These are phyloP conservation scores for Friedmanniomyces simplex DNA, from an alignment of 495 filamentous ascomycete species.

Conservation along the genomic window DNA sequence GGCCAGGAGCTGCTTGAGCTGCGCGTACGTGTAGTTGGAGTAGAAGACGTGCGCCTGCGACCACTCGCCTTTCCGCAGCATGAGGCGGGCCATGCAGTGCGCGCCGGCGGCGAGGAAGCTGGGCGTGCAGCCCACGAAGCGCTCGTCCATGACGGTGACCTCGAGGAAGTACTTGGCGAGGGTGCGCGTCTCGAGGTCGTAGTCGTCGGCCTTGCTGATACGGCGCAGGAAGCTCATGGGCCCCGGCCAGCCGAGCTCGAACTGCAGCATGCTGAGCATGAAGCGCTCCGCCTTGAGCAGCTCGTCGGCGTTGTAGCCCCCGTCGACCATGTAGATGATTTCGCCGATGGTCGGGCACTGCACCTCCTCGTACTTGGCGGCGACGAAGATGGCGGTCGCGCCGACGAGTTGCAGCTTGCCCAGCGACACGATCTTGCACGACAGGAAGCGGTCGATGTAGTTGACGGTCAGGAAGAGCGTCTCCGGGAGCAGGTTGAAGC, in stretches of 20 bases:
- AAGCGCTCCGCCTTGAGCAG: slow-evolving; percentile 95
- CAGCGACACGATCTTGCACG: slow-evolving; percentile 85
- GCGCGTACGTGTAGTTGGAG: slow-evolving; percentile 78
- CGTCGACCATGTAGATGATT: slow-evolving; percentile 97
- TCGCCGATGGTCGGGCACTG: slow-evolving; percentile 89
- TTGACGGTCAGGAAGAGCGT: slow-evolving; percentile 90
- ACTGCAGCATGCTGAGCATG: slow-evolving; percentile 92
- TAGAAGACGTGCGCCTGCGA: slow-evolving; percentile 77
- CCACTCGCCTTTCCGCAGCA: slow-evolving; percentile 85
- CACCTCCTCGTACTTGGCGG: slow-evolving; percentile 97
- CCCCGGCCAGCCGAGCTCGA: slow-evolving; percentile 91
- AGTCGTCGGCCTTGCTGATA: slow-evolving; percentile 98
- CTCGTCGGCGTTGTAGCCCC: slow-evolving; percentile 77
- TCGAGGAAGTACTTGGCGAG: slow-evolving; percentile 98
- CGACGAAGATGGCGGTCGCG: slow-evolving; percentile 89
- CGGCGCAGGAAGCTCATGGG: slow-evolving; percentile 95
- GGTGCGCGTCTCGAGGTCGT: slow-evolving; percentile 89
- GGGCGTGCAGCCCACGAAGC: slow-evolving; percentile 81
- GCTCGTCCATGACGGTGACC: slow-evolving; percentile 94
- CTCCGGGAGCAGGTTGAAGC: slow-evolving; percentile 84
- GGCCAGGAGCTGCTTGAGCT: slow-evolving; percentile 64
- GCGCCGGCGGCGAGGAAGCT: slow-evolving; percentile 88
- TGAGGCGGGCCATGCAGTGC: slow-evolving; percentile 82
- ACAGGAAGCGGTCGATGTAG: slow-evolving; percentile 94
- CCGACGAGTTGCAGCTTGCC: slow-evolving; percentile 93